phyloP scores from a whole-genome alignment of 192 early-diverging fungal genomes.

The Coemansia sp. region DNA sequence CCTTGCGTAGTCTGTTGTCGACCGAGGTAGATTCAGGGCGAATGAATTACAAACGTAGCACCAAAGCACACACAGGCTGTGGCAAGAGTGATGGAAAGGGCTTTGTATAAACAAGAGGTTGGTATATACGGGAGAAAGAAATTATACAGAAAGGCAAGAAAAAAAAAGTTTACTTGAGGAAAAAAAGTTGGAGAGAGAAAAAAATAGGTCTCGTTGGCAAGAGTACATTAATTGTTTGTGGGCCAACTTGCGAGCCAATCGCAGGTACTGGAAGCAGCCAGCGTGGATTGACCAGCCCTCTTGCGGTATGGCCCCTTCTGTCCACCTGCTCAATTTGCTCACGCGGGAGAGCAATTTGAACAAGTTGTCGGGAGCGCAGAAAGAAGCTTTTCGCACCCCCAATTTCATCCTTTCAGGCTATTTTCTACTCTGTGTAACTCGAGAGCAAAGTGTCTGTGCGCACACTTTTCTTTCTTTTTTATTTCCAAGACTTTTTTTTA shows the following conservation, averaged over 20 bases:
- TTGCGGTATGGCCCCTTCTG: background rate
- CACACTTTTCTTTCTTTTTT: background rate
- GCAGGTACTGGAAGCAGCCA: background rate
- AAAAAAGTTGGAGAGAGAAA: background rate
- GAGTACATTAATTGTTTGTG: background rate
- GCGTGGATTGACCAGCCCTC: background rate
- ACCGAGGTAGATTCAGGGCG: background rate
- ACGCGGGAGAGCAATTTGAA: background rate
- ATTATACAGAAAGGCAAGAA: background rate
- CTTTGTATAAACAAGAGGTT: conserved; percentile 3
- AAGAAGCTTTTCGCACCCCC: background rate
- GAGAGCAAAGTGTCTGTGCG: background rate
- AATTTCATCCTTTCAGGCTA: background rate
- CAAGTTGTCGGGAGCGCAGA: background rate
- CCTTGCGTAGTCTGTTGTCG: background rate
- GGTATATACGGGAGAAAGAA: background rate
- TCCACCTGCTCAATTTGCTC: background rate
- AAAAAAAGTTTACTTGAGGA: background rate
- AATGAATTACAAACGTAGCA: conserved; percentile 1
- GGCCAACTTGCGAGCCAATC: background rate
- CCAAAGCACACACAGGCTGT: background rate
- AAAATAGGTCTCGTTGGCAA: background rate
- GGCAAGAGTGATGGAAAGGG: background rate
- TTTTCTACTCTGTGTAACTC: background rate
- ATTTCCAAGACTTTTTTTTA: background rate